Evolutionary conservation across 2,329 filamentous ascomycete genomes (phyloP).

Genomic region (Metarhizium robertsii): DNA sequence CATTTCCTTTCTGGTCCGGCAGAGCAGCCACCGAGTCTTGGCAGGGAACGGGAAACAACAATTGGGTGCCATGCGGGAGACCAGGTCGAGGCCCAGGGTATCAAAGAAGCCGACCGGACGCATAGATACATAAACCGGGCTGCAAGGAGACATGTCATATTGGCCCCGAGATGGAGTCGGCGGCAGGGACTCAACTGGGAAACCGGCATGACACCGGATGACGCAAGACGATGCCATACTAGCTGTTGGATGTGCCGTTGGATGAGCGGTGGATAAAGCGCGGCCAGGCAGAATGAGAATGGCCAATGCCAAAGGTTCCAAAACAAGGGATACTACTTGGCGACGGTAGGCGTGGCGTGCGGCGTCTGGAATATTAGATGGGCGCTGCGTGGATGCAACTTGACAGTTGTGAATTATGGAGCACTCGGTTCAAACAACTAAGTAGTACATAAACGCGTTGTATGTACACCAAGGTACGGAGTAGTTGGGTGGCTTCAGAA

Average conservation of each 20-base stretch:
- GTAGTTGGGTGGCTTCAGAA: too few species aligned
- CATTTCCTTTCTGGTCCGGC: neutral
- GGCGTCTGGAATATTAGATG: too few species aligned
- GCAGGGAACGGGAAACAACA: neutral
- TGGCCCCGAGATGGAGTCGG: neutral
- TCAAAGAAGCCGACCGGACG: neutral
- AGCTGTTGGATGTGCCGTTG: neutral
- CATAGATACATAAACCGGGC: neutral
- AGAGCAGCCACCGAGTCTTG: neutral
- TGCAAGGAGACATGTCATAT: neutral
- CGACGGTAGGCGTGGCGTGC: neutral
- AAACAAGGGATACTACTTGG: neutral
- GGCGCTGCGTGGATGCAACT: too few species aligned
- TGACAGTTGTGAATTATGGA: too few species aligned
- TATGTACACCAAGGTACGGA: too few species aligned
- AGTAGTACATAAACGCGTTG: too few species aligned
- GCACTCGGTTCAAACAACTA: too few species aligned
- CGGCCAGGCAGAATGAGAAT: too few species aligned
- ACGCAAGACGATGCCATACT: neutral
- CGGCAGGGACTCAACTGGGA: slow-evolving; percentile 2
- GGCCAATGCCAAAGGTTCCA: too few species aligned
- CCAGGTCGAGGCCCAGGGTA: neutral
- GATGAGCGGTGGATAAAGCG: too few species aligned
- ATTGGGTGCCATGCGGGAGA: neutral
- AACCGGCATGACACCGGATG: neutral